Evolutionary conservation across 495 filamentous ascomycete genomes (phyloP), one percentile per base, ranked within the genome.

Genomic region (Lineolata rhizophorae): DNA sequence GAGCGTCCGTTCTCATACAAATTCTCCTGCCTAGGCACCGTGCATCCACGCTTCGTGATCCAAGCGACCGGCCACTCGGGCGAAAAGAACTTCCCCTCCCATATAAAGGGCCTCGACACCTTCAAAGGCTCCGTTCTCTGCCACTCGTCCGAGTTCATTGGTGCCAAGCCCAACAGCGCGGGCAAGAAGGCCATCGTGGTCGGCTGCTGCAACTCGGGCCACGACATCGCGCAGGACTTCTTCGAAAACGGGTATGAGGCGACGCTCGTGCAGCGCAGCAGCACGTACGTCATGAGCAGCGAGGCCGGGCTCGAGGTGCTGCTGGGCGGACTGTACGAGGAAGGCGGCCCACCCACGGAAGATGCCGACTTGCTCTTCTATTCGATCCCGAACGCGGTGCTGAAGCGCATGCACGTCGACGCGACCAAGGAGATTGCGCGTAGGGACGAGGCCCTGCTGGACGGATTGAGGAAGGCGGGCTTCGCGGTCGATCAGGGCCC

Each of bases 221-320:
- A 84, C 41, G 81, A 90, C 46, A 90, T 90, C 38, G 71, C 74
- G 19, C 76, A 85, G 45, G 73, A 85, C 41, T 85, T 61, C 44
- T 70, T 69, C 46, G 77, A 85, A 43, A 70, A 76, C 25, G 81
- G 81, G 1, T 76, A 76, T 40, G 60, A 75, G n/a, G 73, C 84
- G n/a, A 85, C 78, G 5, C 69, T 90, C 44, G 56, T 90, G 8
- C 80, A 90, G 55, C 67, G 81, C 12, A 73, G 71, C 1, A 67
- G 68, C 10, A 85, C 81, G 0, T 71, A 61, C 33, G 71, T 91
- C 20, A 51, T 83, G 4, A 62, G 65, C 0, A 67, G 61, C 10
- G 49, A 67, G 3, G 56, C 60, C 0, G 62, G 62, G 5, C 44
- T 61, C 11, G 52, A 65, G 9, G 58, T 74, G 24, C 38, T 60